Conservation (phyloP, 352 stramenopile species). For the Globisporangium acanthophoron region DNA sequence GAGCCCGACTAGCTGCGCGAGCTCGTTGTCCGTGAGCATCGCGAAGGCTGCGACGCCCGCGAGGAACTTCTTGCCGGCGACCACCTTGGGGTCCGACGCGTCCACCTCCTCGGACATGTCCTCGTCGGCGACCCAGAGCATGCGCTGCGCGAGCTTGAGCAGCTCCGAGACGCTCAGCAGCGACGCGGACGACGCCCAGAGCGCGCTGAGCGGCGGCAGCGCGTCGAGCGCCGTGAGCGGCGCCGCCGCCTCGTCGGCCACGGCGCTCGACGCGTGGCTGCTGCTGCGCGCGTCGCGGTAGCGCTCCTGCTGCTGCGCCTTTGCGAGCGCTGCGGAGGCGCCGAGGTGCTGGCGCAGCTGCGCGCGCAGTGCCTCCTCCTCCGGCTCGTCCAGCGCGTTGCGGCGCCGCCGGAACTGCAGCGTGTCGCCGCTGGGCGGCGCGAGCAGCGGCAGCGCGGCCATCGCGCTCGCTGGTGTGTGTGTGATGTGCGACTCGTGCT, state of each 20-base stretch:
- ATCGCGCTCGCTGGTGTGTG: background rate
- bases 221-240: slow-evolving; percentile 9
- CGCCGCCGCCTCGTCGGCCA: slow-evolving; percentile 8
- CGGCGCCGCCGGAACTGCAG: slow-evolving; percentile 31
- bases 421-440: slow-evolving; percentile 28
- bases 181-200: slow-evolving; percentile 20
- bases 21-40: slow-evolving; percentile 49
- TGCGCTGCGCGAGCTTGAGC: slow-evolving; percentile 28
- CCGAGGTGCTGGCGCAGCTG: slow-evolving; percentile 45
- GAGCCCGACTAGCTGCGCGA: slow-evolving; percentile 43
- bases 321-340: slow-evolving; percentile 10
- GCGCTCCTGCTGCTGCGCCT: slow-evolving; percentile 8
- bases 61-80: slow-evolving; percentile 51
- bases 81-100: slow-evolving; percentile 42
- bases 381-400: slow-evolving; percentile 40
- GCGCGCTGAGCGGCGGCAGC: slow-evolving; percentile 13
- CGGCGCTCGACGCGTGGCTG: slow-evolving; percentile 6
- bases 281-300: slow-evolving; percentile 11
- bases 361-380: slow-evolving; percentile 37
- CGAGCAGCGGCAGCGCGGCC: slow-evolving; percentile 24
- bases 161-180: slow-evolving; percentile 18
- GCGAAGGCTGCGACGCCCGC: slow-evolving; percentile 45
- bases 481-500: background rate
- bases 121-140: slow-evolving; percentile 40
- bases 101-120: slow-evolving; percentile 52